Base-by-base conservation (phyloP, 495 filamentous ascomycete species). In the Hypoxylon cercidicola region DNA sequence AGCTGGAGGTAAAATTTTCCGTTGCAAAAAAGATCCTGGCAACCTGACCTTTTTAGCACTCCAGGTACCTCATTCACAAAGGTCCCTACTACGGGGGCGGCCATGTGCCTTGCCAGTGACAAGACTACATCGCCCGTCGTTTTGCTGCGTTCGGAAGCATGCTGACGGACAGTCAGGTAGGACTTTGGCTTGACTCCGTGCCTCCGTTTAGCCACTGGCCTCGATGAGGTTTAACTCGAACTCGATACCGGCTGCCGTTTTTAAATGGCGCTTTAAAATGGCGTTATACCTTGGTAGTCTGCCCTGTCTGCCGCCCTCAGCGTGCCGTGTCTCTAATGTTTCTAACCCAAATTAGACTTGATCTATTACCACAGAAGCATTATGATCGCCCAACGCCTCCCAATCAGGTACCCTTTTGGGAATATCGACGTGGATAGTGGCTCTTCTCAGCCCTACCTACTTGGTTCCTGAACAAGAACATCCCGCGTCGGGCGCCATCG, bases 1-100 rank as follows among this genome's bases (percentile, higher is more conserved):
- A 59, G 55, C 58, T 66, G 50, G 63, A 67, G 64, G 37, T 60
- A 65, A 62, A 70, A 68, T 57, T 57, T 69, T 63, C 71, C 68
- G 68, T 64, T 68, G 49, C 20, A n/a, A n/a, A n/a, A n/a, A 45
- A 16, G 41, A 54, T 66, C 50, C 50, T 61, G 23, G 34, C n/a
- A n/a, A n/a, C n/a, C n/a, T n/a, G n/a, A n/a, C n/a, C n/a, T n/a
- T n/a, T n/a, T n/a, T n/a, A n/a, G n/a, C n/a, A n/a, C n/a, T n/a
- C n/a, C n/a, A n/a, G n/a, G n/a, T n/a, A n/a, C n/a, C n/a, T n/a
- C 49, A 25, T 60, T 43, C 62, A 51, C 32, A 51, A 41, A 45
- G 41, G 41, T 47, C 30, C 25, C 43, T 46, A 46, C 43, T 46
- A 39, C 35, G n/a, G n/a, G 15, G 54, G 23, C 15, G 47, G 48